Base-by-base conservation (phyloP, 1,284 basidiomycete genomes). In the Ganoderma sp. region DNA sequence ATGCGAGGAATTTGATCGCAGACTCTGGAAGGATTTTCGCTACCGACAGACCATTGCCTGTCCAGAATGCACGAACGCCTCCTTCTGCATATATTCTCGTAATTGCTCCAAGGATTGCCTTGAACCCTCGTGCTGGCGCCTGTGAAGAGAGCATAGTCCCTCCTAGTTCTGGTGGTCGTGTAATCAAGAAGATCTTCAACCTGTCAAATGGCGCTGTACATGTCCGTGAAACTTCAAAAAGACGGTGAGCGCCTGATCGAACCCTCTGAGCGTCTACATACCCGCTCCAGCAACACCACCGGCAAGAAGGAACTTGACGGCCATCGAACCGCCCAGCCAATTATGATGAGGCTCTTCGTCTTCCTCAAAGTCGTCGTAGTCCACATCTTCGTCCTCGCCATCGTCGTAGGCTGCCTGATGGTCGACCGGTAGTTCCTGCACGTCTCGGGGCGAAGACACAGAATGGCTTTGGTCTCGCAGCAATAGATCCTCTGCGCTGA, bases 201-300 rank as follows among this genome's bases (percentile, higher is more conserved):
- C 98, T 90, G 81, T 99, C 98, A 74, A 99, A 99, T 0, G 98
- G 98, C 6, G 98, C 98, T 0, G 98, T 99, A 68, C 95, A 96
- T 45, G 96, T 94, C 72, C 98, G 87, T 22, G 97, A 99, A 25
- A 99, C 97, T 92, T 79, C 61, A 39, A 64, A 12, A 43, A 63
- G 10, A 6, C 8, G 39, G 39, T 57, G 41, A 65, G 61, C 48
- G 8, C 37, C 32, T 15, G 43, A 19, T 28, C 15, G 5, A 41
- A 28, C 15, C 17, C 22, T 15, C 22, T n/a, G 5, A 45, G n/a
- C 37, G n/a, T 37, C 34, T 9, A 42, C 87, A 80, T 77, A 94
- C 95, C 92, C 71, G 93, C 94, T 65, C 97, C 97, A 17, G 97
- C 98, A 19, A 98, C 84, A 19, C 97, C 97, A 50, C 98, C 97